A percentile compares a stretch with the other conserved stretches of the same genome.
Conservation (phyloP, 1,284 basidiomycete genomes). For the Leccinum fallax region DNA sequence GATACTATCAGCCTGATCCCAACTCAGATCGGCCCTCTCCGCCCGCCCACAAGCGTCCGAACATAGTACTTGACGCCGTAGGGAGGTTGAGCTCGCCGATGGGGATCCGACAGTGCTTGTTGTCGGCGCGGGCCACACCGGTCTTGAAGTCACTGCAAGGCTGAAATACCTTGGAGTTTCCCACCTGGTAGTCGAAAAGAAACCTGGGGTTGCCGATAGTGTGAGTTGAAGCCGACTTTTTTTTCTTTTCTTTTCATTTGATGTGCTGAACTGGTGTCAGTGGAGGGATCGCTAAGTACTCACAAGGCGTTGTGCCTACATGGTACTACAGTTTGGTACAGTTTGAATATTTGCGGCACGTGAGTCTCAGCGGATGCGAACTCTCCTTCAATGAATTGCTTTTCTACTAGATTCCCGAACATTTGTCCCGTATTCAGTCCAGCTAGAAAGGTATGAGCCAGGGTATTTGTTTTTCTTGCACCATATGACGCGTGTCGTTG, state of each 20-base stretch:
- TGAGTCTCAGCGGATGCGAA: constrained; percentile 10
- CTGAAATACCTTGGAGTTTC: constrained; percentile 41
- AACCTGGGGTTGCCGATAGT: constrained; percentile 38
- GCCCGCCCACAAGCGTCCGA: constrained; percentile 17
- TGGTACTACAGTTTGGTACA: constrained; percentile 33
- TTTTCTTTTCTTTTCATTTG: not conserved
- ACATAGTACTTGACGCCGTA: constrained; percentile 30
- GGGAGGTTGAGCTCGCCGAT: constrained; percentile 26
- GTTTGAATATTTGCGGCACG: constrained; percentile 28
- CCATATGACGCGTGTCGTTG: not conserved
- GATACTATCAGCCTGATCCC: not conserved
- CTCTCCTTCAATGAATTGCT: not conserved
- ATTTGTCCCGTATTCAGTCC: constrained; percentile 45
- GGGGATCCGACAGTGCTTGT: constrained; percentile 34
- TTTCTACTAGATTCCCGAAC: constrained; percentile 34
- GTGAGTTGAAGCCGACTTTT: constrained; percentile 8
- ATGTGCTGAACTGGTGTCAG: constrained; percentile 11
- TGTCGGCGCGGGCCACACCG: constrained; percentile 42
- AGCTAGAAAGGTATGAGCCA: constrained; percentile 32
- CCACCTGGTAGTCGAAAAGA: constrained; percentile 39
- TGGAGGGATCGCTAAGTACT: constrained; percentile 36
- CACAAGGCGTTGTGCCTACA: constrained; percentile 32
- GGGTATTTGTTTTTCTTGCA: not conserved
- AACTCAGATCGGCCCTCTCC: constrained; percentile 25
- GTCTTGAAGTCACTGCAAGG: constrained; percentile 40